Percentiles rank a stretch among this genome's conserved stretches.
Conservation (phyloP, 1,139 yeast genomes). For the Pneumocystis murina region DNA sequence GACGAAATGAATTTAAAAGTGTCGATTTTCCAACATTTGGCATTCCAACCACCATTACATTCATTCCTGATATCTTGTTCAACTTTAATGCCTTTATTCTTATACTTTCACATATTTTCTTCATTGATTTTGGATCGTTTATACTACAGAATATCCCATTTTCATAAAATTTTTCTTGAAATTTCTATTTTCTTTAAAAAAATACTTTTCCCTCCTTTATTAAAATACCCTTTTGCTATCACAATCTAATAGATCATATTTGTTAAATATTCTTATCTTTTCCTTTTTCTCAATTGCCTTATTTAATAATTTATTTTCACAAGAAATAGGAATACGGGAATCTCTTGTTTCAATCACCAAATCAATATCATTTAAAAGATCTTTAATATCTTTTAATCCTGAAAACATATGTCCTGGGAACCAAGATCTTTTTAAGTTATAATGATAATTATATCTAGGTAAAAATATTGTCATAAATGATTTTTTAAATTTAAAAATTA, state of each 20-base stretch:
- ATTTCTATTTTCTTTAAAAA: neutral
- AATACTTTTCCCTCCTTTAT: slow-evolving; percentile 20
- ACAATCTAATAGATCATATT: slow-evolving; percentile 33
- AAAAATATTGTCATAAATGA: neutral
- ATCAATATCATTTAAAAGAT: slow-evolving; percentile 66
- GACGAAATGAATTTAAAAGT: slow-evolving; percentile 57
- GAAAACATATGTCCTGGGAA: slow-evolving; percentile 85
- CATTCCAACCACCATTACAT: slow-evolving; percentile 76
- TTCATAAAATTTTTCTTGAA: slow-evolving; percentile 16
- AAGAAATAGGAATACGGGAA: slow-evolving; percentile 73
- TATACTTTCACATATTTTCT: neutral
- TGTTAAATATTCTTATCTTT: slow-evolving; percentile 51
- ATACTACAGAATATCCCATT: neutral
- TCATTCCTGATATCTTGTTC: slow-evolving; percentile 39
- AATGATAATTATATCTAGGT: neutral
- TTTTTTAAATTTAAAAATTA: neutral
- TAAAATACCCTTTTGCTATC: slow-evolving; percentile 16
- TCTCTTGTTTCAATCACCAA: slow-evolving; percentile 73
- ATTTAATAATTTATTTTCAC: slow-evolving; percentile 70
- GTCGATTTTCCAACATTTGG: slow-evolving; percentile 98
- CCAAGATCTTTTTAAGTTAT: slow-evolving; percentile 32
- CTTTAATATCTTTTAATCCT: slow-evolving; percentile 56
- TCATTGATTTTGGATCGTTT: neutral
- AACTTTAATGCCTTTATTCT: slow-evolving; percentile 27
- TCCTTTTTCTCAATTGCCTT: slow-evolving; percentile 45